Base-by-base conservation (phyloP, 768 basidiomycete species). In the Rhodotorula toruloides region DNA sequence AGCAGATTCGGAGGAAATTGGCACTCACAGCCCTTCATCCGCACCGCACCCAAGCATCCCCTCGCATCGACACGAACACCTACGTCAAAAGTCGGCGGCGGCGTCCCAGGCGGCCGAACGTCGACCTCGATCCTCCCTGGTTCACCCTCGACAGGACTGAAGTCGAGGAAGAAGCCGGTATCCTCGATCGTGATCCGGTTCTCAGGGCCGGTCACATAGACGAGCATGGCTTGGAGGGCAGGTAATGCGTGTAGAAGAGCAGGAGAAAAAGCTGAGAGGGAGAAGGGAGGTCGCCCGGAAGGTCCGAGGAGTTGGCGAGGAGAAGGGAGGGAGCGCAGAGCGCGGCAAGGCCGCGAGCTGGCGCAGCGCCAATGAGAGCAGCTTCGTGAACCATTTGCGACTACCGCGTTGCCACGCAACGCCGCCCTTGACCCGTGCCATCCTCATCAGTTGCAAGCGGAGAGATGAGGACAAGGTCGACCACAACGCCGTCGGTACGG, bases 181-280 rank as follows among this genome's bases (percentile, higher is more conserved):
- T 63, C 61, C 22, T 63, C 61, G 27, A 63, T 46, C 11, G 56
- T 48, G 47, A 56, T 7, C 36, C 37, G 37, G 2, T 31, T 11
- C 22, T 17, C 19, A 3, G 37, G 17, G 8, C 13, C 37, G 9
- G 37, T 40, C 16, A 54, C 25, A 27, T 54, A 25, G 39, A 54
- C 27, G 31, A 27, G 54, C 37, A 54, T 39, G 14, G 36, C 4
- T 7, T 10, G 3, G 47, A 27, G 47, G 27, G n/a, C 13, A 31
- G 47, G 27, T 4, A 48, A 48, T 10, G 10, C 10, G 40, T 19
- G 40, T 42, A 27, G 13, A 34, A 34, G 49, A 4, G 49, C 32
- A 19, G 34, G 49, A 19, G 22, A 16, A 32, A 32, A 50, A 34
- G 49, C 10, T 19, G 22, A 50, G 31, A 50, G 47, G 40, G 12